A percentile compares a stretch with the other conserved stretches of the same genome.
These are phyloP conservation scores for Hirsutella minnesotensis DNA, from an alignment of 2,329 filamentous ascomycete genomes.

Conservation along the genomic window DNA sequence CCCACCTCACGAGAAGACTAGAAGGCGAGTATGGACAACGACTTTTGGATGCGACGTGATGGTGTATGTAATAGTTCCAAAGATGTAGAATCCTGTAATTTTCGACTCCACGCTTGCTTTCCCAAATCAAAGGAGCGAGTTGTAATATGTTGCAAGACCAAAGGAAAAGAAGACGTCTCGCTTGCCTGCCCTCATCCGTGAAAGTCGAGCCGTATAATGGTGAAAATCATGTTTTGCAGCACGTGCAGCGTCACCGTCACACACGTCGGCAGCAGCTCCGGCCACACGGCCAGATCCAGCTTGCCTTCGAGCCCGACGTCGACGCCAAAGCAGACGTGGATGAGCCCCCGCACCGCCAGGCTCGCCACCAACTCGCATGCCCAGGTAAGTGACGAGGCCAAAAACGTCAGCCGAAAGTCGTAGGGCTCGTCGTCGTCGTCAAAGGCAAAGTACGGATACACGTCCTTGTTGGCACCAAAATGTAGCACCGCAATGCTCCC, in stretches of 20 bases:
- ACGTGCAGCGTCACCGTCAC: slow-evolving; percentile 57
- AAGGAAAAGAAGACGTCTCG: not conserved
- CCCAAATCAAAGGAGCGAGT: too few relatives aligned
- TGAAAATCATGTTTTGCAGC: slow-evolving; percentile 61
- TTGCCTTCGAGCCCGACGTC: slow-evolving; percentile 54
- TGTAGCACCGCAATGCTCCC: slow-evolving; percentile 54
- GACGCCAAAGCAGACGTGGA: slow-evolving; percentile 46
- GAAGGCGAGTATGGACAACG: too few relatives aligned
- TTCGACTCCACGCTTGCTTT: too few relatives aligned
- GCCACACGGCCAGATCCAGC: slow-evolving; percentile 53
- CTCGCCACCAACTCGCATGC: slow-evolving; percentile 53
- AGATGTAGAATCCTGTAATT: too few relatives aligned
- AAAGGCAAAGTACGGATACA: slow-evolving; percentile 61
- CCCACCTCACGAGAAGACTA: too few relatives aligned
- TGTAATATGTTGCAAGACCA: too few relatives aligned
- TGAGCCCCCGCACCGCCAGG: slow-evolving; percentile 44
- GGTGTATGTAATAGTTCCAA: too few relatives aligned
- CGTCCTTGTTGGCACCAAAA: slow-evolving; percentile 53
- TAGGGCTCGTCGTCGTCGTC: slow-evolving; percentile 37
- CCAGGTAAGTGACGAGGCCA: slow-evolving; percentile 53
- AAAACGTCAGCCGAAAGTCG: slow-evolving; percentile 52
- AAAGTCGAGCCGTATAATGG: slow-evolving; percentile 54
- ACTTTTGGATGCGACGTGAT: too few relatives aligned
- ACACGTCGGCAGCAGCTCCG: slow-evolving; percentile 53
- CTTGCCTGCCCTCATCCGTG: slow-evolving; percentile 9